These are phyloP conservation scores for Paramecium biaurelia DNA, from an alignment of 73 alveolate species.

Conservation along the genomic window DNA sequence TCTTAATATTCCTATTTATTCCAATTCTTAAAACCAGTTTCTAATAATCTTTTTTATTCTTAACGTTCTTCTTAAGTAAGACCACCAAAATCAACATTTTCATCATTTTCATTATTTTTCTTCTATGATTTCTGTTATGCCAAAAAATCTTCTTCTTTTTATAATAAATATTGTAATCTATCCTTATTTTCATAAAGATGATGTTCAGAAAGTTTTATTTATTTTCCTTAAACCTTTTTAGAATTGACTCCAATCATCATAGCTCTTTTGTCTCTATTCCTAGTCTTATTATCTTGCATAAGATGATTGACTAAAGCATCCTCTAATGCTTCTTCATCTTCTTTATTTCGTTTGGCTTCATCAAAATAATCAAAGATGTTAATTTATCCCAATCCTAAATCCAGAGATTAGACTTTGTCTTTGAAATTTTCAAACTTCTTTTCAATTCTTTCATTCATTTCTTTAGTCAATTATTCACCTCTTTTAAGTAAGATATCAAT, in stretches of 20 bases:
- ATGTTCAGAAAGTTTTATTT: slow-evolving; percentile 75
- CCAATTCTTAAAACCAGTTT: slow-evolving; percentile 82
- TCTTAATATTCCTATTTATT: slow-evolving; percentile 76
- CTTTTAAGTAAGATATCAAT: slow-evolving; percentile 85
- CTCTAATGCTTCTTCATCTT: slow-evolving; percentile 79
- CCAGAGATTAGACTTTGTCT: slow-evolving; percentile 74
- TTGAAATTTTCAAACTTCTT: slow-evolving; percentile 66
- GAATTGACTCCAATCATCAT: slow-evolving; percentile 53
- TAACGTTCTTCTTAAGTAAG: slow-evolving; percentile 79
- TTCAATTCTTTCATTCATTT: slow-evolving; percentile 67
- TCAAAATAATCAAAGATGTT: slow-evolving; percentile 94
- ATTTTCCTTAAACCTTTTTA: slow-evolving; percentile 68
- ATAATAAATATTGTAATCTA: slow-evolving; percentile 72
- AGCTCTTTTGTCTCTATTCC: slow-evolving; percentile 70
- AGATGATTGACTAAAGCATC: slow-evolving; percentile 61
- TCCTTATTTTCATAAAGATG: slow-evolving; percentile 76
- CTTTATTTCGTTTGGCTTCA: slow-evolving; percentile 83
- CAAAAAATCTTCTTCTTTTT: slow-evolving; percentile 74
- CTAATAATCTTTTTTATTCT: slow-evolving; percentile 71
- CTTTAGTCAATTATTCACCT: slow-evolving; percentile 88
- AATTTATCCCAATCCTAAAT: slow-evolving; percentile 59
- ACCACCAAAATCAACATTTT: slow-evolving; percentile 66
- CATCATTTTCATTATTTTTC: not conserved
- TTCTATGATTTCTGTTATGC: not conserved
- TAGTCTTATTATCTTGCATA: slow-evolving; percentile 50